Percentiles rank a stretch among this genome's conserved stretches.
Conservation (phyloP, 306 rosid species). For the Corylus avellana region DNA sequence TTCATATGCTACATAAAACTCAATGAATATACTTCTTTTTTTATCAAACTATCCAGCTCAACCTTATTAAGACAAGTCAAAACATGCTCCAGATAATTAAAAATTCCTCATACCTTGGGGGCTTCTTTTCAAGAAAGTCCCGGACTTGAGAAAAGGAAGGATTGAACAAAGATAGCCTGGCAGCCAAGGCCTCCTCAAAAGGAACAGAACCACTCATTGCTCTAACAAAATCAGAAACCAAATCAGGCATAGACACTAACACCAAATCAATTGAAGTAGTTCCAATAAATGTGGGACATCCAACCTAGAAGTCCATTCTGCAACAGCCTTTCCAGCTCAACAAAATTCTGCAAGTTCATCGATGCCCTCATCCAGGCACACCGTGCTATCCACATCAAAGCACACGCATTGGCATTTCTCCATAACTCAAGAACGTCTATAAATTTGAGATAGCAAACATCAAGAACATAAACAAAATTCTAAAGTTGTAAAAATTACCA, state of each 20-base stretch:
- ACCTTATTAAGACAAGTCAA: conserved; percentile 13
- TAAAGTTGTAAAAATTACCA: neutral
- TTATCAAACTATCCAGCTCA: conserved; percentile 17
- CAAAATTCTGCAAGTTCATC: conserved; percentile 92
- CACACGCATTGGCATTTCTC: conserved; percentile 58
- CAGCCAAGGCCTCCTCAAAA: conserved; percentile 93
- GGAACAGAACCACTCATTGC: conserved; percentile 98
- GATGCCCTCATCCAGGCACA: conserved; percentile 88
- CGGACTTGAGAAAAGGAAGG: conserved; percentile 80
- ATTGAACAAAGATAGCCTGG: conserved; percentile 78
- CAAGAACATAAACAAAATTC: conserved; percentile 2
- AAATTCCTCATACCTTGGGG: conserved; percentile 62
- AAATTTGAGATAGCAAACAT: conserved; percentile 10
- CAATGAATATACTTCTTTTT: neutral
- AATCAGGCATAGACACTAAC: conserved; percentile 29
- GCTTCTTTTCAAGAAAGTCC: conserved; percentile 73
- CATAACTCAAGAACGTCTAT: conserved; percentile 59
- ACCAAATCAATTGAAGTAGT: conserved; percentile 5
- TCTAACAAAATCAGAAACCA: conserved; percentile 41
- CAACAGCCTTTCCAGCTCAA: conserved; percentile 94
- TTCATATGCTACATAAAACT: neutral
- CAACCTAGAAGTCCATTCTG: conserved; percentile 95
- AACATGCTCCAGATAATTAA: neutral
- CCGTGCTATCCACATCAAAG: conserved; percentile 63
- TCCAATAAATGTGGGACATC: conserved; percentile 2